A percentile compares a stretch with the other conserved stretches of the same genome.
These are phyloP conservation scores for Pharus latifolius DNA, from an alignment of 176 grass and related monocot genomes.

Conservation along the genomic window DNA sequence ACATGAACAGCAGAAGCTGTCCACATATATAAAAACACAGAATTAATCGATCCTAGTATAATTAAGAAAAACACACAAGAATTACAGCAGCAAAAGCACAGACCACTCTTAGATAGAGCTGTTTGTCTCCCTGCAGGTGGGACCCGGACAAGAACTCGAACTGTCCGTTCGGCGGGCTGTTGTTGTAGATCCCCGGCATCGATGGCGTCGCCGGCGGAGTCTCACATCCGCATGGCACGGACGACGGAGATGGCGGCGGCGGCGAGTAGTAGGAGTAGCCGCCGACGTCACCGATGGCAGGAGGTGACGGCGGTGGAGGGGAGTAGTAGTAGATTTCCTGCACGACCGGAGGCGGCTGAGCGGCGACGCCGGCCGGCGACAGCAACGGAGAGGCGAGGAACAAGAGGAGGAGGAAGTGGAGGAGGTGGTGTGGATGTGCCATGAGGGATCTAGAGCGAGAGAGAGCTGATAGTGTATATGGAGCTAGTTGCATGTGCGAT, in stretches of 20 bases:
- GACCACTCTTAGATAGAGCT: not conserved
- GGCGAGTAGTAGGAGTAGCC: not conserved
- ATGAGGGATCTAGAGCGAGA: not conserved
- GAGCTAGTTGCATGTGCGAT: not conserved
- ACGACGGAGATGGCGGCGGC: not conserved
- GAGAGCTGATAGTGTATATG: not conserved
- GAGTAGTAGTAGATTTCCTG: conserved; percentile 39
- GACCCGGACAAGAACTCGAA: conserved; percentile 15
- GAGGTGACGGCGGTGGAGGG: conserved; percentile 32
- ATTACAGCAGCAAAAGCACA: not conserved
- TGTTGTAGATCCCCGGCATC: not conserved
- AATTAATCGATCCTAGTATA: not conserved
- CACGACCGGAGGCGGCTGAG: not conserved
- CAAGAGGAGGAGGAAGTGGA: not conserved
- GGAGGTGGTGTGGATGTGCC: not conserved
- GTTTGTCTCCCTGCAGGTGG: not conserved
- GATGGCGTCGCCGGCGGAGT: not conserved
- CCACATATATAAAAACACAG: no score
- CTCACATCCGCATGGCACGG: not conserved
- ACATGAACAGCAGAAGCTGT: no score
- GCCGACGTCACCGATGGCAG: not conserved
- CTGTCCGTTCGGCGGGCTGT: not conserved
- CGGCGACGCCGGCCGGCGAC: not conserved
- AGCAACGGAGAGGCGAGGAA: not conserved
- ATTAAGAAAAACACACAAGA: not conserved